Conservation (phyloP, 176 grass and related monocot genomes). For the Alopecurus myosuroides region DNA sequence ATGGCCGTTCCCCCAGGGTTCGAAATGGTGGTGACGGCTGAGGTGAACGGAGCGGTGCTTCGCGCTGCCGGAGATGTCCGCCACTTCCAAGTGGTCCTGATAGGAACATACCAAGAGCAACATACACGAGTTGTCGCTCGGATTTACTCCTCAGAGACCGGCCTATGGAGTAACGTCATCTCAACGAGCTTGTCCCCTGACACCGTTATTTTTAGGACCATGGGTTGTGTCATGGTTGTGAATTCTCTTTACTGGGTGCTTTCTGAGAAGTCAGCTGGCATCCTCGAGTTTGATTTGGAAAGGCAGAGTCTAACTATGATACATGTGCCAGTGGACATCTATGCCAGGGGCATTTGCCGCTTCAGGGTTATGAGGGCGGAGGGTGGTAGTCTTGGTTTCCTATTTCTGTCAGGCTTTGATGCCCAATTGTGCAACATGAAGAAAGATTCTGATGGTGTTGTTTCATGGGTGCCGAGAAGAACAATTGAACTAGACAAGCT, state of each 20-base stretch:
- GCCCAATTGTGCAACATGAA: background rate
- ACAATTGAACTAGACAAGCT: background rate
- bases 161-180: background rate
- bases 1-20: background rate
- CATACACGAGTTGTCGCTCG: background rate
- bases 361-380: background rate
- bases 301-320: background rate
- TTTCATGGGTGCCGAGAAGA: background rate
- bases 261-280: background rate
- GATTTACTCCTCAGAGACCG: background rate
- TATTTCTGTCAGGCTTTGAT: background rate
- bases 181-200: background rate
- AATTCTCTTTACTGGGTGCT: background rate
- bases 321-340: background rate
- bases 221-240: background rate
- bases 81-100: background rate
- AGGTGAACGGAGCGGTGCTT: background rate
- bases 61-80: background rate
- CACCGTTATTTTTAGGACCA: background rate
- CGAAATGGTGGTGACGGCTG: fast-evolving
- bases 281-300: background rate
- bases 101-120: background rate
- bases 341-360: background rate
- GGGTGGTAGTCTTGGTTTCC: background rate
- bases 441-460: background rate